These are phyloP conservation scores for Heliamphora exappendiculata DNA, from an alignment of 148 eudicot species.

Conservation along the genomic window DNA sequence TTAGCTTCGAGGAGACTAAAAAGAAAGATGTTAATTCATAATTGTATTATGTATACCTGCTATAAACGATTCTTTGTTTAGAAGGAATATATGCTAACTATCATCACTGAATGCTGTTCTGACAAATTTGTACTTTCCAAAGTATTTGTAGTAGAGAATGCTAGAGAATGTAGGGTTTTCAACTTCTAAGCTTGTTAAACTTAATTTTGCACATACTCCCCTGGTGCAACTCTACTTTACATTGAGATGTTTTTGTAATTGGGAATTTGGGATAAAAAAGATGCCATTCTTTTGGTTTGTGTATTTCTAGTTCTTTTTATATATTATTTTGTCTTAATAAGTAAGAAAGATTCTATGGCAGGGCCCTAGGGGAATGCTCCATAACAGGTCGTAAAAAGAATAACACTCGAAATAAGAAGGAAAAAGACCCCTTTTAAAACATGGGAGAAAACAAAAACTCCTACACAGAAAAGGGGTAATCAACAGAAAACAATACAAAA, in stretches of 20 bases:
- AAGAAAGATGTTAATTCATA: neutral
- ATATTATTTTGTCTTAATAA: too few species aligned
- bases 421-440: too few species aligned
- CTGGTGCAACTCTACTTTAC: neutral
- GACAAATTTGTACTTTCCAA: neutral
- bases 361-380: too few species aligned
- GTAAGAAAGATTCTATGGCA: too few species aligned
- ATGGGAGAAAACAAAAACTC: too few species aligned
- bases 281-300: too few species aligned
- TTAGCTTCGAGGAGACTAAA: neutral
- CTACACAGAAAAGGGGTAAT: too few species aligned
- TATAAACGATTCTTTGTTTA: neutral
- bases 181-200: neutral
- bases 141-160: conserved; percentile 4
- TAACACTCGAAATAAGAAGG: too few species aligned
- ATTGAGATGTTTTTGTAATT: neutral
- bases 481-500: too few species aligned
- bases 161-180: neutral
- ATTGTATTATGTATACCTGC: neutral
- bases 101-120: neutral
- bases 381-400: too few species aligned
- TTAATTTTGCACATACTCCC: neutral
- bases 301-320: too few species aligned
- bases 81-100: neutral
- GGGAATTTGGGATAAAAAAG: too few species aligned